Base-by-base conservation (phyloP, 495 filamentous ascomycete genomes). In the Hyaloscypha finlandica region DNA sequence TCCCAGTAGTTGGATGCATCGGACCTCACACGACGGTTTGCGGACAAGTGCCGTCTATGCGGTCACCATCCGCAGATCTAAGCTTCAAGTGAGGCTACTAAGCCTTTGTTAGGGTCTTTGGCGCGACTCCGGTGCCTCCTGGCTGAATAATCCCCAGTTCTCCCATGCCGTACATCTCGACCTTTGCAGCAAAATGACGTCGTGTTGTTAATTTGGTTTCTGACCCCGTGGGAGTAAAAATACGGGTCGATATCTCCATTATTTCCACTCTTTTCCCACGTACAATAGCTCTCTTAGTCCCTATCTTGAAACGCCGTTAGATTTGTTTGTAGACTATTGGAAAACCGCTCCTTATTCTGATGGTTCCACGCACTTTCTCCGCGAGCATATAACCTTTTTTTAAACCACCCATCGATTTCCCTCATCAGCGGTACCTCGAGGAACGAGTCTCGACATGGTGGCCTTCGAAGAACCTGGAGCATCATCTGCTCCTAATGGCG, bases 11-110 rank as follows among this genome's bases (percentile, higher is more conserved):
- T 48, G 42, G 42, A 48, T 48, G 42, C 4, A 12, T 37, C 35
- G 35, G 35, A 37, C 12, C 35, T 37, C 35, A 37, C 8, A 12
- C 35, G 8, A 37, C 16, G 42, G 42, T 16, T 3, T 48, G 16
- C 14, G 42, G 42, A 31, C 1, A 8, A 56, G 53, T 56, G 53
- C 22, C 8, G 42, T 48, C 53, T 56, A 64, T 64, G 61, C 61
- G 31, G 61, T 64, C 52, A 55, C 61, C 33, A 29, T 6, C 54
- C 37, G 29, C 29, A 25, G 33, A 25, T n/a, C 59, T 48, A 48
- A 30, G 59, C 32, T 63, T 59, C 29, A 54, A n/a, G 22, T 63
- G 45, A 52, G 45, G 61, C 42, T 25, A 12, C 39, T 63, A 64
- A 56, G 32, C 33, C 4, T 56, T 54, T 4, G 22, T 29, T 39